Evolutionary conservation across 2,329 filamentous ascomycete genomes (phyloP), one percentile per base, ranked within the genome.

Genomic region (Simplicillium sp.): DNA sequence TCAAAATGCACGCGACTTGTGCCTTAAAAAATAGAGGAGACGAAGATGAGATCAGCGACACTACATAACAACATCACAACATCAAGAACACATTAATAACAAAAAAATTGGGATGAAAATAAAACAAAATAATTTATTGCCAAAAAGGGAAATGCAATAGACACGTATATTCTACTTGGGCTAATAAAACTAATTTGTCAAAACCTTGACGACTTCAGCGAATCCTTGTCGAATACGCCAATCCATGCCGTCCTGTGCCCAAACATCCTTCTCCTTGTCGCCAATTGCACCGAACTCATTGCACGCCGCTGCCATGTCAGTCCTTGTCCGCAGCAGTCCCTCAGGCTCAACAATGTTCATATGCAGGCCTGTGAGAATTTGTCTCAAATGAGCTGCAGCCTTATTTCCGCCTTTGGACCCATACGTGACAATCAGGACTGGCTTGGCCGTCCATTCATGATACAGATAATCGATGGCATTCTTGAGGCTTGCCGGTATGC

Each of bases 381-480:
- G 40, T 8, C 40, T 37, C 29, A 52, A 36, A 14, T 52, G 50
- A 2, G 17, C 32, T 1, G 46, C 47, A 4, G 46, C 46, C 25
- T 45, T 44, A 16, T 17, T 41, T 20, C 68, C 69, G 28, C 69
- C 68, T 4, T 54, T 46, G 1, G 64, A 64, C 4, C 76, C 75
- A 55, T 79, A 79, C 42, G 64, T 71, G 18, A 80, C 64, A 42
- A 80, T 61, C 36, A 60, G 57, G 14, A 64, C 65, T 0, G 73
- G 69, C 53, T 79, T 79, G 8, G 67, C 71, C 17, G 56, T 65
- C 71, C 73, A 79, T 51, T 79, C 75, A 48, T 78, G 58, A 48
- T 65, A 69, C 1, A 82, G 62, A 50, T 76, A 80, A 52, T 81
- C 77, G 41, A 82, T 66, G 6, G 77, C 75, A 50, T 80, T 82